These are phyloP conservation scores for Fusarium sp. DNA, from an alignment of 2,329 filamentous ascomycete genomes.

Conservation along the genomic window DNA sequence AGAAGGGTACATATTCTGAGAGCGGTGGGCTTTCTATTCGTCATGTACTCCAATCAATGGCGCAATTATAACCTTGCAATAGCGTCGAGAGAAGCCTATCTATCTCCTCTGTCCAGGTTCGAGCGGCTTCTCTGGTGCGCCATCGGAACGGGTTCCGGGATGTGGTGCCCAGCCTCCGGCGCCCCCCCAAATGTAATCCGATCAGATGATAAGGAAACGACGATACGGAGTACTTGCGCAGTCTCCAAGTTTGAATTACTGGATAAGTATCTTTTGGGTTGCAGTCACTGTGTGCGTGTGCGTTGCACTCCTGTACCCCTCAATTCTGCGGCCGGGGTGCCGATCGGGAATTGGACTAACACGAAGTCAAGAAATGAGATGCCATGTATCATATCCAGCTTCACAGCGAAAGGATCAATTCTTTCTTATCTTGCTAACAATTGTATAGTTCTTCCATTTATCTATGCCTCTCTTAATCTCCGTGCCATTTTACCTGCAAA, in stretches of 20 bases:
- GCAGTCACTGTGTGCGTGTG: constrained; percentile 3
- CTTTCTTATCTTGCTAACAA: background rate
- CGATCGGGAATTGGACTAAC: background rate
- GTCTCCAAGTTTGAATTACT: background rate
- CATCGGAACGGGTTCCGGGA: constrained; percentile 23
- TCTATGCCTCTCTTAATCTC: background rate
- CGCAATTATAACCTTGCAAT: background rate
- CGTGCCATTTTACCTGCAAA: background rate
- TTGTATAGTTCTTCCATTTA: background rate
- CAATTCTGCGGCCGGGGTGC: constrained; percentile 1
- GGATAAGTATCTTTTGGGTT: background rate
- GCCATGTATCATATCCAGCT: background rate
- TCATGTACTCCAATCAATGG: background rate
- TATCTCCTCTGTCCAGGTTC: background rate
- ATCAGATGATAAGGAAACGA: constrained; percentile 32
- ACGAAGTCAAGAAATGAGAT: background rate
- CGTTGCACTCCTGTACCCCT: constrained; percentile 10
- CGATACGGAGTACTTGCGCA: background rate
- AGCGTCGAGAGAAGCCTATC: background rate
- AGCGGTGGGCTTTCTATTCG: background rate
- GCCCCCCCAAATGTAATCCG: constrained; percentile 12
- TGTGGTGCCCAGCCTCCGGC: constrained; percentile 8
- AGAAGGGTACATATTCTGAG: background rate
- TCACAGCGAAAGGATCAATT: background rate
- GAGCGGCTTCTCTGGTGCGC: background rate